Evolutionary conservation across 192 early-diverging fungal species (phyloP), one percentile per base, ranked within the genome.

Genomic region (Dimargaris cristalligena): DNA sequence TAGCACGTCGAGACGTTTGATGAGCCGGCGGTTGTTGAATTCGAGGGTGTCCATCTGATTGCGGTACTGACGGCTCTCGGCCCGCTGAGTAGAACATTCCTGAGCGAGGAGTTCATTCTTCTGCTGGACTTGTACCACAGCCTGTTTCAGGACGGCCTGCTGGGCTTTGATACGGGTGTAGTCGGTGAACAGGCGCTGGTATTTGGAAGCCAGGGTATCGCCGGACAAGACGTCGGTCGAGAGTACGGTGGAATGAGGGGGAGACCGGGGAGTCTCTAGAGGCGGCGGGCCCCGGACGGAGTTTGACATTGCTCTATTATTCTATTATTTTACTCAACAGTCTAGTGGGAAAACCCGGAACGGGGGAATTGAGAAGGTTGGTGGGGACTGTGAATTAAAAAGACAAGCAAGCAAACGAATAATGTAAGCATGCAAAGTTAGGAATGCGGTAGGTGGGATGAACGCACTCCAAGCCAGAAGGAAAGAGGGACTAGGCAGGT

Each of bases 11-110:
- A 57, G 35, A 9, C 55, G 55, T 34, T 35, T 34, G 55, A 34
- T 57, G 20, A 57, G 55, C 18, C 55, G 55, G 16, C 32, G 30
- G 33, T 57, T 57, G 55, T 57, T 57, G 35, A 57, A 57, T 31
- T 38, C 32, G 3, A 35, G 22, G 22, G n/a, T 20, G 4, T 57
- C 55, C 34, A 34, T 22, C 22, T 57, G 34, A n/a, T 35, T 25
- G 33, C 35, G 20, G 2, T 38, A 34, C 26, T 34, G n/a, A 10
- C 3, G 3, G 32, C 33, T n/a, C 6, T 16, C 35, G 18, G 22
- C 22, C 55, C 28, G 55, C 20, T 57, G 30, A 34, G 10, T 2
- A 18, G 34, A 32, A 18, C 22, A 26, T 10, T 25, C 16, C 20
- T 16, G 13, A 2, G 33, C 35, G 18, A 57, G 31, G 18, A 38